Base-by-base conservation (phyloP, 768 basidiomycete species). In the Calocybe indica region DNA sequence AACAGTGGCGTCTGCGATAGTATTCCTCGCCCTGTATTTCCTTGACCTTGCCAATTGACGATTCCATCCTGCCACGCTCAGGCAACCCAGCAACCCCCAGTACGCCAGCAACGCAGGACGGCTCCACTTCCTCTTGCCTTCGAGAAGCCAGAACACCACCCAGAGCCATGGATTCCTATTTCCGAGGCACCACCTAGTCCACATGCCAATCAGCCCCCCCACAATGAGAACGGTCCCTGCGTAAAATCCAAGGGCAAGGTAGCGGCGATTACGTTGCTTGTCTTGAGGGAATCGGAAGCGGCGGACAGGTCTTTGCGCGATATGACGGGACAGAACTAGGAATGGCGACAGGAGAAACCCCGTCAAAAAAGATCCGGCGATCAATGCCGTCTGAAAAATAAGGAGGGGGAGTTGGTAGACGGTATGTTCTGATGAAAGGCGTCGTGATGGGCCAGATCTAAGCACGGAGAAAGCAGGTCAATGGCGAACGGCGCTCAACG, bases 41-140 rank as follows among this genome's bases (percentile, higher is more conserved):
- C 92, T 72, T 1, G 85, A 81, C 50, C 92, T 74, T 5, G 83
- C 85, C 41, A 98, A 67, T 63, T 96, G 94, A 43, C 93, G 75
- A 62, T 83, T 92, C 96, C 96, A 98, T 0, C 91, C 94, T 6
- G 87, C 93, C 15, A 98, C 89, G 49, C 92, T 94, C 48, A 95
- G 73, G 52, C 74, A 76, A 5, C 85, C 88, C 29, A 95, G 64
- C 4, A 78, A 65, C 6, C 73, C 86, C 96, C 96, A 99, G 62
- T 96, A 98, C 4, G 70, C 76, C 42, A 96, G 66, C 38, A 99
- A 69, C 6, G 77, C 79, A 1, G 83, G 79, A 10, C 96, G 74
- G 12, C 81, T 86, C 91, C 92, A 93, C 55, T 79, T 74, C 48
- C 75, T 80, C 56, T 71, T 71, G 5, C 92, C 92, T 53, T 88